A percentile compares a stretch with the other conserved stretches of the same genome.
These are phyloP conservation scores for Pseudogymnoascus sp. DNA, from an alignment of 2,329 filamentous ascomycete genomes.

Conservation along the genomic window DNA sequence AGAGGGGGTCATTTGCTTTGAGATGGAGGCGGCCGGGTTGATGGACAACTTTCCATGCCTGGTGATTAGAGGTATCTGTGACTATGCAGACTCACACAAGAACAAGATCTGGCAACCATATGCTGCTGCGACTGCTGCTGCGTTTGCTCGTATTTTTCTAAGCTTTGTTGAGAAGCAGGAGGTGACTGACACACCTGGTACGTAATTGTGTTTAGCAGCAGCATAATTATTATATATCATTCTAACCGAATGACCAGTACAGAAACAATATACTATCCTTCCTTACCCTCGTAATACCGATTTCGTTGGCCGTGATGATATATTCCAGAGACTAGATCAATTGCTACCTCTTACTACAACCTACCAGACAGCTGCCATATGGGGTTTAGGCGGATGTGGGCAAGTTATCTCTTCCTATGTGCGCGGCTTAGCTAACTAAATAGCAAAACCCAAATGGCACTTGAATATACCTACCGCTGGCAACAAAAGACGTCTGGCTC, in stretches of 20 bases:
- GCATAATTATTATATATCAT: not conserved
- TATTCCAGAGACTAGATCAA: conserved; percentile 13
- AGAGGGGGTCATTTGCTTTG: conserved; percentile 13
- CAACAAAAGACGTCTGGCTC: conserved; percentile 23
- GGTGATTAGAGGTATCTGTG: conserved; percentile 16
- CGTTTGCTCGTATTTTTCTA: conserved; percentile 12
- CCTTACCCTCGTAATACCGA: conserved; percentile 14
- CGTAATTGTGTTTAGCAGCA: not conserved
- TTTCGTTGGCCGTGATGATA: conserved; percentile 11
- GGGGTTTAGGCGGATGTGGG: conserved; percentile 18
- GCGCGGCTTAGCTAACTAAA: not conserved
- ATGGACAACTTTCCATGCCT: conserved; percentile 17
- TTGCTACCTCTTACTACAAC: conserved; percentile 8
- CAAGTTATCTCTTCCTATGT: conserved; percentile 1
- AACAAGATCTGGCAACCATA: conserved; percentile 17
- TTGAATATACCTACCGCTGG: conserved; percentile 30
- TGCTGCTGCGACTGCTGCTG: conserved; percentile 14
- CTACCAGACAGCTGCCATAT: conserved; percentile 12
- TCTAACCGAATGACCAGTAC: not conserved
- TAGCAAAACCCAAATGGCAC: conserved; percentile 35
- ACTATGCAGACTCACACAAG: conserved; percentile 18
- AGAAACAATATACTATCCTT: conserved; percentile 11
- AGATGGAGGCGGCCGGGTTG: conserved; percentile 10
- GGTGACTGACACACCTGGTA: conserved; percentile 11
- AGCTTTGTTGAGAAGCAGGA: conserved; percentile 12